Conservation (phyloP, 768 basidiomycete species). For the Hygrophorus russula region DNA sequence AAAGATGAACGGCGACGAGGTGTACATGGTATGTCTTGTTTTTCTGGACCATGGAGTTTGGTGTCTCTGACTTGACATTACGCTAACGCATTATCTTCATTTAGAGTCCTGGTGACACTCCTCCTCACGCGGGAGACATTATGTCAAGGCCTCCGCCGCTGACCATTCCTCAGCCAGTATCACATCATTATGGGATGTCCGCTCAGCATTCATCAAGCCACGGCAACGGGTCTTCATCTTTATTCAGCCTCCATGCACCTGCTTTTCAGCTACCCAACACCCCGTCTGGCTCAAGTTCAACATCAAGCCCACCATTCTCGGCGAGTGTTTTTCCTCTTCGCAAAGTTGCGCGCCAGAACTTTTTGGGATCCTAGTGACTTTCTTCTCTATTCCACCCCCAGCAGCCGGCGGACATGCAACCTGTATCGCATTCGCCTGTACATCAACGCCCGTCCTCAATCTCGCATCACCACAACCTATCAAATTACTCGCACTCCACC, state of each 20-base stretch:
- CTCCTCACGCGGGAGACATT: slow-evolving; percentile 27
- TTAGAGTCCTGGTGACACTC: slow-evolving; percentile 36
- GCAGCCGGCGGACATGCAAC: slow-evolving; percentile 63
- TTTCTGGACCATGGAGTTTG: neutral
- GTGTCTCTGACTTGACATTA: neutral
- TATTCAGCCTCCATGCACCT: slow-evolving; percentile 44
- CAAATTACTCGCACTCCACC: slow-evolving; percentile 30
- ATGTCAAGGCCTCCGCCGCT: slow-evolving; percentile 41
- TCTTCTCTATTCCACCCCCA: slow-evolving; percentile 28
- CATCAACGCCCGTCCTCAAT: slow-evolving; percentile 34
- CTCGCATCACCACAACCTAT: slow-evolving; percentile 26
- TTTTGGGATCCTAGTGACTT: slow-evolving; percentile 48
- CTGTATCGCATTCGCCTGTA: slow-evolving; percentile 36
- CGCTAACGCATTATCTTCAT: neutral
- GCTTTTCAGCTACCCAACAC: slow-evolving; percentile 61
- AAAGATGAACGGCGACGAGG: slow-evolving; percentile 42
- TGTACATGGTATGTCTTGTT: slow-evolving; percentile 35
- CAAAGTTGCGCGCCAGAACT: slow-evolving; percentile 19
- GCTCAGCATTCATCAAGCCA: slow-evolving; percentile 29
- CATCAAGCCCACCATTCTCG: slow-evolving; percentile 78
- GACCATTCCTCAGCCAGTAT: slow-evolving; percentile 48
- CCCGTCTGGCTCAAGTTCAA: slow-evolving; percentile 60
- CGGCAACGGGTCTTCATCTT: slow-evolving; percentile 28
- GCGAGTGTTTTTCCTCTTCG: slow-evolving; percentile 47
- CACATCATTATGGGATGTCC: slow-evolving; percentile 37